Percentiles rank a stretch among this genome's conserved stretches.
phyloP scores from a whole-genome alignment of 768 basidiomycete genomes.

The Udeniomyces megalosporus region DNA sequence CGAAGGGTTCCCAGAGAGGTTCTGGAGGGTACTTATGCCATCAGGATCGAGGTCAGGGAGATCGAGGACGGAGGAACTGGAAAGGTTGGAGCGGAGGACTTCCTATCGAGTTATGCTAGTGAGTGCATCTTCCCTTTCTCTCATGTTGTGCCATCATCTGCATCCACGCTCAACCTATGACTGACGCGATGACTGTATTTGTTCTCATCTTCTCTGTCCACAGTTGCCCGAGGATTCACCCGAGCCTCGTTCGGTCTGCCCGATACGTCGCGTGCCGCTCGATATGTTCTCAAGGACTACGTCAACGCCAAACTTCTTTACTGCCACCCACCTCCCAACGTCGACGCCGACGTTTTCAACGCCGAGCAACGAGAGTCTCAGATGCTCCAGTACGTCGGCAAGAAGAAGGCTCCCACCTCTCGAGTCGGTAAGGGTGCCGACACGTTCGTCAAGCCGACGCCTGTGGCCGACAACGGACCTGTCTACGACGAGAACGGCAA shows the following conservation, averaged over 20 bases:
- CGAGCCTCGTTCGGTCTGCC: conserved; percentile 92
- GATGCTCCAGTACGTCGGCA: conserved; percentile 43
- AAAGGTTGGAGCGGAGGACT: conserved; percentile 50
- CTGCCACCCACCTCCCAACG: conserved; percentile 59
- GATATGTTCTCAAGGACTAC: conserved; percentile 89
- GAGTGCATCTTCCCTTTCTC: conserved; percentile 29
- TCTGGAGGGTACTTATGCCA: conserved; percentile 77
- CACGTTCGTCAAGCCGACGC: conserved; percentile 46
- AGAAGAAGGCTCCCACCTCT: conserved; percentile 76
- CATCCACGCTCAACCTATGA: too few relatives aligned
- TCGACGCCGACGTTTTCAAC: conserved; percentile 57
- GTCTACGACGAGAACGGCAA: conserved; percentile 23
- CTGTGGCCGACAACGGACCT: not conserved
- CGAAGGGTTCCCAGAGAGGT: conserved; percentile 64
- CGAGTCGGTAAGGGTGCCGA: conserved; percentile 70
- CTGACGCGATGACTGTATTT: too few relatives aligned
- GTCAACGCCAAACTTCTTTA: conserved; percentile 84
- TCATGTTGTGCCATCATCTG: not conserved
- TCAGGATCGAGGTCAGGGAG: conserved; percentile 47
- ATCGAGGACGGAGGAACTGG: conserved; percentile 76
- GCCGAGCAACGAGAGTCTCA: conserved; percentile 43
- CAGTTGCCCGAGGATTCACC: conserved; percentile 84
- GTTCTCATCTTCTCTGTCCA: conserved; percentile 6
- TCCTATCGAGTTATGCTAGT: conserved; percentile 87
- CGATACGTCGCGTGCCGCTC: conserved; percentile 84